Percentiles rank a stretch among this genome's conserved stretches.
These are phyloP conservation scores for Paramecium caudatum DNA, from an alignment of 73 alveolate species.

Conservation along the genomic window DNA sequence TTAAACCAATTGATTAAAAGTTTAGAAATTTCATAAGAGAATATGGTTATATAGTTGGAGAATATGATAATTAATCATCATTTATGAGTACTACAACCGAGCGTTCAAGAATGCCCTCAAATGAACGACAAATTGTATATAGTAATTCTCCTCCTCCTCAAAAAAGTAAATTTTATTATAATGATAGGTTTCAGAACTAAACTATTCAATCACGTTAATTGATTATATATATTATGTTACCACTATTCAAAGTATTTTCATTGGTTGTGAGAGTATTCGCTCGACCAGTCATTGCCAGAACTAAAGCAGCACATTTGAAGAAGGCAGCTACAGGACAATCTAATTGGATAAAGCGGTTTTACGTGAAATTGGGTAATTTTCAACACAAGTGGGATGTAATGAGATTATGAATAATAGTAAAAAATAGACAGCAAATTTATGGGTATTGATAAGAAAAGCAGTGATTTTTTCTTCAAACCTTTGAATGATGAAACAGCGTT, in stretches of 20 bases:
- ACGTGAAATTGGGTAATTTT: constrained; percentile 62
- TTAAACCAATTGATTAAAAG: constrained; percentile 17
- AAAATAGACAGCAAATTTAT: constrained; percentile 69
- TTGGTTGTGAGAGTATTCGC: constrained; percentile 75
- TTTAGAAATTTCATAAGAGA: constrained; percentile 26
- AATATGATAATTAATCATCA: constrained; percentile 15
- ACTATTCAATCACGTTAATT: constrained; percentile 62
- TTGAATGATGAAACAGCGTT: constrained; percentile 71
- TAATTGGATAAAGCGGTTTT: constrained; percentile 46
- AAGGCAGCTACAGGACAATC: constrained; percentile 32
- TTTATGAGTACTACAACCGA: constrained; percentile 18
- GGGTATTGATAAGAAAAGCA: constrained; percentile 67
- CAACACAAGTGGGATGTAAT: constrained; percentile 68
- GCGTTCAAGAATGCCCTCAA: constrained; percentile 22
- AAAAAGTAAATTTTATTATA: constrained; percentile 43
- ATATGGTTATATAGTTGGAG: constrained; percentile 35
- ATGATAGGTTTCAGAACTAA: constrained; percentile 62
- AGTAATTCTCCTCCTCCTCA: constrained; percentile 62
- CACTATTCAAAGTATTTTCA: constrained; percentile 72
- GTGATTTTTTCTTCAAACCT: constrained; percentile 70
- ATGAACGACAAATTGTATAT: constrained; percentile 28
- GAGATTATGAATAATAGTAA: constrained; percentile 67
- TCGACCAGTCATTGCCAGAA: constrained; percentile 74
- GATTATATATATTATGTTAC: constrained; percentile 58
- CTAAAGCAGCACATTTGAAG: constrained; percentile 64